A percentile compares a stretch with the other conserved stretches of the same genome.
Evolutionary conservation across 768 basidiomycete genomes (phyloP).

Genomic region (Termitomyces sp.): DNA sequence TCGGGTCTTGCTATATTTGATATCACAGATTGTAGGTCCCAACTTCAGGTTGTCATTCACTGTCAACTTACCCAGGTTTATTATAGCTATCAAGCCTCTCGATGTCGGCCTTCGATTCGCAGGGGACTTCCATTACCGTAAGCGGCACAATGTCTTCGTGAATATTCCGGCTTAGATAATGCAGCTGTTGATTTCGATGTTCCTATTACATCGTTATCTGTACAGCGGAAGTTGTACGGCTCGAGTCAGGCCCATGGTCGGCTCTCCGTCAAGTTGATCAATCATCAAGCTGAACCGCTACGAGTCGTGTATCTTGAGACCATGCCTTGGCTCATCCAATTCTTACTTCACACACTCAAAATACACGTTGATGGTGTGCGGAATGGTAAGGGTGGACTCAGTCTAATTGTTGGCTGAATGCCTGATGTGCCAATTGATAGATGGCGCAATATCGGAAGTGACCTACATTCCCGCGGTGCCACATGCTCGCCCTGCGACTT

Average conservation of each 20-base stretch:
- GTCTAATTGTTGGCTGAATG: not conserved
- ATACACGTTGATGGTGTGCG: constrained; percentile 40
- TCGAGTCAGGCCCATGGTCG: constrained; percentile 72
- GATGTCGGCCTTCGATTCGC: constrained; percentile 57
- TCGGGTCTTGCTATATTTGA: constrained; percentile 42
- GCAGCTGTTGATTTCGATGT: constrained; percentile 32
- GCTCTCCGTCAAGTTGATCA: constrained; percentile 62
- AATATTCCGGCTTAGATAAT: not conserved
- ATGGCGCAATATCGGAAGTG: constrained; percentile 58
- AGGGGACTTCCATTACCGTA: constrained; percentile 59
- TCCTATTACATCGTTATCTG: constrained; percentile 47
- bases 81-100: constrained; percentile 38
- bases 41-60: not conserved
- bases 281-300: constrained; percentile 41
- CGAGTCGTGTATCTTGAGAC: constrained; percentile 78
- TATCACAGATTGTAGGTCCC: constrained; percentile 37
- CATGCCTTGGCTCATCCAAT: constrained; percentile 89
- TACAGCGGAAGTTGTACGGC: constrained; percentile 69
- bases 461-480: constrained; percentile 64
- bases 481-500: constrained; percentile 69
- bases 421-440: constrained; percentile 29
- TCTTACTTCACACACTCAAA: constrained; percentile 77
- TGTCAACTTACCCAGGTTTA: constrained; percentile 8
- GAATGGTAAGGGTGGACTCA: constrained; percentile 32
- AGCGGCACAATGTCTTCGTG: constrained; percentile 16